Evolutionary conservation across 495 filamentous ascomycete species (phyloP), one percentile per base, ranked within the genome.

Genomic region (Penicillium soppii): DNA sequence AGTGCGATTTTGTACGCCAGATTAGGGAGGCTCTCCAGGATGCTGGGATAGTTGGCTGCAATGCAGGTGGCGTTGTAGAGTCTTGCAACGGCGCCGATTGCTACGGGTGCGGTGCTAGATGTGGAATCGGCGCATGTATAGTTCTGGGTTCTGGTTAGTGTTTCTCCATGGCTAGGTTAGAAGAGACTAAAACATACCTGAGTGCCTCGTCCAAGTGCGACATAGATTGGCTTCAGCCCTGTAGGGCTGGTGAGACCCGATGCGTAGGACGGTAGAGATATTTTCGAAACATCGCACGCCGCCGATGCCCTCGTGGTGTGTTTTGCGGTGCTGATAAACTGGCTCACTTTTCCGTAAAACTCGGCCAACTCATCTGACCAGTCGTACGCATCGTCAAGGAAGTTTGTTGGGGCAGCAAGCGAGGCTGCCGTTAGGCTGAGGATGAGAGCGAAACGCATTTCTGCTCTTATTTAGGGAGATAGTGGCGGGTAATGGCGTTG

Each of bases 11-110:
- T 57, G 52, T 69, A 71, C 13, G 62, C 65, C 22, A 72, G 53
- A 50, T 59, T 61, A 16, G 71, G 64, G 36, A 88, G 71, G 7
- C 74, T 56, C 46, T 73, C 48, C 43, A 91, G 69, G 7, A 92
- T 69, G 43, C 82, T 79, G 2, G 87, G 84, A 53, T 78, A 78
- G 52, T 80, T 74, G 26, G 83, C 76, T 7, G 88, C 87, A 21
- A 90, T 62, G 75, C 92, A 98, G 42, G 87, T 87, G 36, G 81
- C 86, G 70, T 98, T 88, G 84, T 86, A 97, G 53, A 98, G 90
- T 20, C 78, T 84, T 39, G 94, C 94, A 15, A 90, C 66, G 46
- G 94, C 94, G 52, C 94, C 94, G 33, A 78, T 65, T 15, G 83
- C 68, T 4, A 63, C 64, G n/a, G 92, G 92, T 0, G 69, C 63